A percentile compares a stretch with the other conserved stretches of the same genome.
phyloP scores from a whole-genome alignment of 208 protist species.

The Crithidia acanthocephali region DNA sequence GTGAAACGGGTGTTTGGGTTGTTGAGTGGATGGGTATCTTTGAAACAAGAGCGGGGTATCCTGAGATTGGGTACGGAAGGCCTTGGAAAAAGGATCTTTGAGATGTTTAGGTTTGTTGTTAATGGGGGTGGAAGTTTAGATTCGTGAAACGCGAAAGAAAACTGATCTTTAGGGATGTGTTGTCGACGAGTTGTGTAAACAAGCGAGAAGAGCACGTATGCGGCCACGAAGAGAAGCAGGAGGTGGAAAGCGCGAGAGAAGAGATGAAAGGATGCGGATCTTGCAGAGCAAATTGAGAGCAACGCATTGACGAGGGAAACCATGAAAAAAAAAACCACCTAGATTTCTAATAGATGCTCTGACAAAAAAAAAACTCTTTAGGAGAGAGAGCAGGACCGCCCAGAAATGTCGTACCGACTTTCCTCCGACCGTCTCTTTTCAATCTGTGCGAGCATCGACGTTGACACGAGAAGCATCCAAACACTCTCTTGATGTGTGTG shows the following conservation, averaged over 20 bases:
- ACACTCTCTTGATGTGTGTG: too few species aligned
- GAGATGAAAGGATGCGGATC: background rate
- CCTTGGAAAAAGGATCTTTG: background rate
- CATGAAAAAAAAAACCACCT: too few species aligned
- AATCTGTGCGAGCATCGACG: too few species aligned
- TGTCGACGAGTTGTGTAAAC: background rate
- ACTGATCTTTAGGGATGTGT: background rate
- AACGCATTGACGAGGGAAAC: background rate
- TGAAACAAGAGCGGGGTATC: background rate
- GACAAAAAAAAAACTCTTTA: too few species aligned
- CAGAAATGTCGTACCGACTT: too few species aligned
- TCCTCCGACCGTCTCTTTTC: too few species aligned
- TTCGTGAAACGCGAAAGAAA: conserved; percentile 15
- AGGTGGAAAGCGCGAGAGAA: background rate
- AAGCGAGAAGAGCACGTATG: too few species aligned
- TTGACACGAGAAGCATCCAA: too few species aligned
- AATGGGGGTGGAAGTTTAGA: background rate
- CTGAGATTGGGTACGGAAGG: background rate
- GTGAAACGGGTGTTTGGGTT: background rate
- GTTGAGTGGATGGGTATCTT: background rate
- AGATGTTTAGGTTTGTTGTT: background rate
- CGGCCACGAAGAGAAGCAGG: too few species aligned
- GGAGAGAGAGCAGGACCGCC: too few species aligned
- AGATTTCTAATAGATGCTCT: too few species aligned
- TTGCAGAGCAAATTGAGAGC: background rate